These are phyloP conservation scores for Raddia distichophylla DNA, from an alignment of 176 grass and related monocot genomes.

Conservation along the genomic window DNA sequence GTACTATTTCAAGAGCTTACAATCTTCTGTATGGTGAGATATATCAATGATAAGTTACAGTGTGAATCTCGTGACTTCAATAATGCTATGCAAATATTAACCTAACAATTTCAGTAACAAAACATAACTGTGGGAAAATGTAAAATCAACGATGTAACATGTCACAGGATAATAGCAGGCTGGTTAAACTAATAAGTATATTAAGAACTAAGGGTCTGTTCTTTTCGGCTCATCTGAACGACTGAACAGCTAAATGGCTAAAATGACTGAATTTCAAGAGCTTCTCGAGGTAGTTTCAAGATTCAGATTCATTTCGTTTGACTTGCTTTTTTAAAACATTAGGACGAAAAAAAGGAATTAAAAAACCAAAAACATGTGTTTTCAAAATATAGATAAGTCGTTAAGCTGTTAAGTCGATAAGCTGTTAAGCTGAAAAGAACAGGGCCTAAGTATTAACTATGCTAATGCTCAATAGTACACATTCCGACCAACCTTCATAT, in stretches of 20 bases:
- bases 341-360: no score
- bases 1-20: background rate
- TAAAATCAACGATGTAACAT: conserved; percentile 19
- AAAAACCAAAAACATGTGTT: no score
- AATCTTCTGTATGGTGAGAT: background rate
- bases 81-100: conserved; percentile 8
- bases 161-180: background rate
- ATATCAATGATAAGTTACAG: background rate
- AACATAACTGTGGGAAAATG: background rate
- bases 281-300: no score
- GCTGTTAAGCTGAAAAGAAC: no score
- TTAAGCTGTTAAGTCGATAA: no score
- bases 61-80: background rate
- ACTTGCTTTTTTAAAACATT: no score
- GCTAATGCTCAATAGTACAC: conserved; percentile 14
- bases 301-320: no score
- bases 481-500: conserved; percentile 77
- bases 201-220: background rate
- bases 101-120: background rate
- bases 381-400: no score
- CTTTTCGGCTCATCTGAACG: no score
- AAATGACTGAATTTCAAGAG: no score
- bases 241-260: no score
- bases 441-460: background rate
- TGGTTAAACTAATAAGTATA: conserved; percentile 13